Percentiles rank a stretch among this genome's conserved stretches.
These are phyloP conservation scores for Myriosclerotinia curreyana DNA, from an alignment of 2,329 filamentous ascomycete genomes.

Conservation along the genomic window DNA sequence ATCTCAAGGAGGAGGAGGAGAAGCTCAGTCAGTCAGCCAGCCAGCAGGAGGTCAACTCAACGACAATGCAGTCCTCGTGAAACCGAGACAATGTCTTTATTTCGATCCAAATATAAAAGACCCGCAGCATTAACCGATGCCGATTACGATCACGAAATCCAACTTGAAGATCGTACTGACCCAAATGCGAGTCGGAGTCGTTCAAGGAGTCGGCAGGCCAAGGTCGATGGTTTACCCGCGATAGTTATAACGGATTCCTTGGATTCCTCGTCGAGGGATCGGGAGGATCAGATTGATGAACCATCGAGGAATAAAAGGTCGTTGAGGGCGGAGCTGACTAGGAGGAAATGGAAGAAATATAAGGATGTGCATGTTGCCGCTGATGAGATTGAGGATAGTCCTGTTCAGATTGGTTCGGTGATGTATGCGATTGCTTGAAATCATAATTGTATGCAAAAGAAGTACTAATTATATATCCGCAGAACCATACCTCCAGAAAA, in stretches of 20 bases:
- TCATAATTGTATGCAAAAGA: neutral
- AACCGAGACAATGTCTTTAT: conserved; percentile 18
- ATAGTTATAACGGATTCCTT: conserved; percentile 30
- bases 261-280: conserved; percentile 31
- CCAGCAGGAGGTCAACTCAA: neutral
- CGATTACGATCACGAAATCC: conserved; percentile 70
- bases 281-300: conserved; percentile 31
- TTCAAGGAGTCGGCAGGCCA: conserved; percentile 22
- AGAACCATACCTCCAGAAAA: conserved; percentile 17
- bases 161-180: conserved; percentile 54
- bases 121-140: conserved; percentile 53
- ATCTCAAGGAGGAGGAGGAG: neutral
- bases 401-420: conserved; percentile 5
- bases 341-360: conserved; percentile 37
- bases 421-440: conserved; percentile 6
- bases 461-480: neutral
- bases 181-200: conserved; percentile 24
- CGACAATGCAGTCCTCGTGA: conserved; percentile 19
- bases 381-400: conserved; percentile 20
- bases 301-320: conserved; percentile 31
- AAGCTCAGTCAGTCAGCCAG: neutral
- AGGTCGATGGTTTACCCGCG: neutral
- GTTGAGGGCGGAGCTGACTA: conserved; percentile 33
- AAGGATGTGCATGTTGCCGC: conserved; percentile 40
- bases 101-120: conserved; percentile 35